These are phyloP conservation scores for Ampelocalamus luodianensis DNA, from an alignment of 176 grass and related monocot species.

Conservation along the genomic window DNA sequence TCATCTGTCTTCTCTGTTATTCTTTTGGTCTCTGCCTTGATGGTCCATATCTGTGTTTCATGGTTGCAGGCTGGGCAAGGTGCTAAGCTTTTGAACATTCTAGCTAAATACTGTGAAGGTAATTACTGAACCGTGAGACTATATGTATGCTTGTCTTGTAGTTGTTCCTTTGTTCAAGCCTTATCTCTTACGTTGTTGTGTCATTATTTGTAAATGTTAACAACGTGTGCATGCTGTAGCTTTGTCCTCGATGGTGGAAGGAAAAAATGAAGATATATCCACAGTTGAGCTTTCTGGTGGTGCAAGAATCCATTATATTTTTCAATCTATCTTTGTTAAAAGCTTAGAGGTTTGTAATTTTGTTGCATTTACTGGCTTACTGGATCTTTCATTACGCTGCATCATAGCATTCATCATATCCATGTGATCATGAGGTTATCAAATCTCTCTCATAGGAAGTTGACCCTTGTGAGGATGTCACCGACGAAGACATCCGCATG, in stretches of 20 bases:
- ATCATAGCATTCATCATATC: neutral
- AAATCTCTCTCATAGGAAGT: slow-evolving; percentile 66
- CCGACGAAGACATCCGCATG: slow-evolving; percentile 94
- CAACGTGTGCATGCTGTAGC: slow-evolving; percentile 55
- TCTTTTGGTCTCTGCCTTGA: slow-evolving; percentile 38
- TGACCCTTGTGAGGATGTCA: slow-evolving; percentile 97
- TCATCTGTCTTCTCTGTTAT: slow-evolving; percentile 15
- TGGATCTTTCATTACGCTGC: neutral
- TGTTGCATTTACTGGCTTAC: slow-evolving; percentile 15
- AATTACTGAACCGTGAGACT: slow-evolving; percentile 33
- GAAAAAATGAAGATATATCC: slow-evolving; percentile 94
- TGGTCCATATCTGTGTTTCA: slow-evolving; percentile 29
- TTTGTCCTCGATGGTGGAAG: slow-evolving; percentile 95
- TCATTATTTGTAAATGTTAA: slow-evolving; percentile 37
- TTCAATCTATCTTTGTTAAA: slow-evolving; percentile 97
- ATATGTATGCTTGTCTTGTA: neutral
- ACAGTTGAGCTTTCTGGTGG: slow-evolving; percentile 93
- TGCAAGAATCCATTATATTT: slow-evolving; percentile 98
- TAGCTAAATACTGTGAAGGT: slow-evolving; percentile 98
- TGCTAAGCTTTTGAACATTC: slow-evolving; percentile 92
- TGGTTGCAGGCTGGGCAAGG: slow-evolving; percentile 78
- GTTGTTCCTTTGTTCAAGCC: neutral
- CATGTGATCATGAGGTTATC: slow-evolving; percentile 5
- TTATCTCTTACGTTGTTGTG: slow-evolving; percentile 18
- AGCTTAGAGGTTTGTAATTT: slow-evolving; percentile 77